Conservation (phyloP, 768 basidiomycete species). For the Tephrocybe rancida region DNA sequence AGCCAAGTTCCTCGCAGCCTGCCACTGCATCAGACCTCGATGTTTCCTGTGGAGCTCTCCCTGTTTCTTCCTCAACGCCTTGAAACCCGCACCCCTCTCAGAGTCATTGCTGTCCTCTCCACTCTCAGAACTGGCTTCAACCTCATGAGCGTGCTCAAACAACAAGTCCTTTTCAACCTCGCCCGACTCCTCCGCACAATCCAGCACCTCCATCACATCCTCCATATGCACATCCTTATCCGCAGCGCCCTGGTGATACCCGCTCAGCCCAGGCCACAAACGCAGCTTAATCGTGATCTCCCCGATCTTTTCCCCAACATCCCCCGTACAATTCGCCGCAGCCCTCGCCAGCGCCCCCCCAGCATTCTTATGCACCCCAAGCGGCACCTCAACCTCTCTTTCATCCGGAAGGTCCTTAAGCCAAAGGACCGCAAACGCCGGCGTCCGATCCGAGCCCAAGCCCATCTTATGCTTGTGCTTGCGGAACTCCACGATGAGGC, state of each 20-base stretch:
- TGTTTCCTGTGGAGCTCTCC: too few species aligned
- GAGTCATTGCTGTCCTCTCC: too few species aligned
- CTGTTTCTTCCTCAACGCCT: too few species aligned
- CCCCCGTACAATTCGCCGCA: constrained; percentile 25
- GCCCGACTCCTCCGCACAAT: constrained; percentile 40
- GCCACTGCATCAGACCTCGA: too few species aligned
- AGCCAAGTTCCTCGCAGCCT: too few species aligned
- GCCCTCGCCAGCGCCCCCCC: constrained; percentile 25
- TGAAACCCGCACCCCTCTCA: too few species aligned
- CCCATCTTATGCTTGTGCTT: constrained; percentile 23
- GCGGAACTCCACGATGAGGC: constrained; percentile 38
- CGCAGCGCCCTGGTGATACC: constrained; percentile 39
- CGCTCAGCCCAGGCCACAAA: constrained; percentile 43
- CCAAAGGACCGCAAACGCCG: constrained; percentile 42
- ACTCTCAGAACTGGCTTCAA: too few species aligned
- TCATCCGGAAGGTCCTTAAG: constrained; percentile 43
- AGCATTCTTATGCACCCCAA: constrained; percentile 29
- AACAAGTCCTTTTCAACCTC: constrained; percentile 25
- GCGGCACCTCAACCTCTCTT: constrained; percentile 27
- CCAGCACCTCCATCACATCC: constrained; percentile 45
- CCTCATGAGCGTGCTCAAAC: too few species aligned
- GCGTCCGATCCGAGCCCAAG: constrained; percentile 34
- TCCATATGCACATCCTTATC: constrained; percentile 34
- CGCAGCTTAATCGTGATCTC: constrained; percentile 38
- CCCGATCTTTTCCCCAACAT: constrained; percentile 27